Base-by-base conservation (phyloP, 2,329 filamentous ascomycete genomes). In the Aspergillus uvarum region DNA sequence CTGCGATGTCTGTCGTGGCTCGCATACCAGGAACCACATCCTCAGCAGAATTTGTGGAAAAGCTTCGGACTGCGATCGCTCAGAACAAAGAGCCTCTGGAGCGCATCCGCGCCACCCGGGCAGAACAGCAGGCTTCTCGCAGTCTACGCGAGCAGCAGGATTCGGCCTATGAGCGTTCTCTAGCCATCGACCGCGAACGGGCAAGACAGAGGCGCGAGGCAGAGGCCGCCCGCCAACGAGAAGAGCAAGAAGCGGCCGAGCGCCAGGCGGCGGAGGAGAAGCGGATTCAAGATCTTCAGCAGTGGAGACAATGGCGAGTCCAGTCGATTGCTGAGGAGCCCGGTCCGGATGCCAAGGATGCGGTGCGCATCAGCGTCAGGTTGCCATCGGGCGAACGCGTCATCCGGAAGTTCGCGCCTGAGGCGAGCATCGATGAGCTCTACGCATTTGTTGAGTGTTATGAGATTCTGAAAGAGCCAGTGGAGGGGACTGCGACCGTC, bases 371-470 rank as follows among this genome's bases (percentile, higher is more conserved):
- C 54, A 86, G 83, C 63, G 76, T 89, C 26, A 81, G 86, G 14
- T 76, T 89, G 68, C 80, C 82, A 0, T 88, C 85, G 4, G 89
- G 86, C 0, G 89, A 91, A 52, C 84, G 93, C 47, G 85, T 96
- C 2, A 85, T 96, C 58, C 85, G 94, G 47, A 85, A 85, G 53
- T 98, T 99, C 73, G 75, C 81, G 0, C 80, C 83, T 1, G 81
- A 86, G n/a, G 86, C 90, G 0, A 82, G 84, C 2, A 80, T 98
- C 42, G 94, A 98, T 72, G 92, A 97, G 70, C 79, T 99, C 5
- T 98, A 98, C 75, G 95, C 94, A 0, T 97, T 96, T 77, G 92
- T 98, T 2, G 95, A 99, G 72, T 98, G 94, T 77, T 89, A 92
- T 72, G 87, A 91, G 55, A 67, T 89, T 5, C 68, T 92, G 3